Base-by-base conservation (phyloP, 2,329 filamentous ascomycete species). In the Phaeosphaeriaceae sp. region DNA sequence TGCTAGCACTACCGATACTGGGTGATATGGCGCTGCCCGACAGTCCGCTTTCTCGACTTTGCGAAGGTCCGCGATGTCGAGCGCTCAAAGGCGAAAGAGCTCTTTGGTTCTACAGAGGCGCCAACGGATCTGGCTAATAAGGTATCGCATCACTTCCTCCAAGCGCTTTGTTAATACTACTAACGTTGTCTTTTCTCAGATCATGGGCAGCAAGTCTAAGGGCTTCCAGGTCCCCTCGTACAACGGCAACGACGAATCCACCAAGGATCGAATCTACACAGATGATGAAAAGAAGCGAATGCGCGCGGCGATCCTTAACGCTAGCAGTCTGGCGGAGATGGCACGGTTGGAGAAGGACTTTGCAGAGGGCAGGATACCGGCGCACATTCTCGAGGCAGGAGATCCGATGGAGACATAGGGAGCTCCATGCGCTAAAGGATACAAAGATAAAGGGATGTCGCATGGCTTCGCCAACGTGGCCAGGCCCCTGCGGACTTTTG, bases 41-140 rank as follows among this genome's bases (percentile, higher is more conserved):
- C 85, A 4, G 88, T 99, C 46, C 89, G 94, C 47, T 98, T 97
- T 79, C 85, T 99, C 50, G 95, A 99, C 80, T 97, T 93, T 77
- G 85, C 88, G 69, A 97, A 97, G 80, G 93, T 99, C 51, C 96
- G 93, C 79, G 88, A 95, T 64, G 88, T 86, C 0, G 95, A 99
- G 84, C 88, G 94, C 47, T 81, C 87, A 64, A 86, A 89, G 68
- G 93, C 93, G 0, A 84, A 81, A 19, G 90, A 94, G 78, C 83
- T 99, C 1, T 98, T 98, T 72, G 96, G 96, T 52, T 92, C 91
- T 2, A 78, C 79, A 1, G 87, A 91, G 52, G 88, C 91, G 74
- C 95, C 94, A 0, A 93, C 93, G 0, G 89, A 91, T 11, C 83
- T 97, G 35, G 94, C 94, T 73, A 53, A 74, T 59, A 57, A 65